A percentile compares a stretch with the other conserved stretches of the same genome.
Conservation (phyloP, 345 rosid species). For the Jatropha curcas region DNA sequence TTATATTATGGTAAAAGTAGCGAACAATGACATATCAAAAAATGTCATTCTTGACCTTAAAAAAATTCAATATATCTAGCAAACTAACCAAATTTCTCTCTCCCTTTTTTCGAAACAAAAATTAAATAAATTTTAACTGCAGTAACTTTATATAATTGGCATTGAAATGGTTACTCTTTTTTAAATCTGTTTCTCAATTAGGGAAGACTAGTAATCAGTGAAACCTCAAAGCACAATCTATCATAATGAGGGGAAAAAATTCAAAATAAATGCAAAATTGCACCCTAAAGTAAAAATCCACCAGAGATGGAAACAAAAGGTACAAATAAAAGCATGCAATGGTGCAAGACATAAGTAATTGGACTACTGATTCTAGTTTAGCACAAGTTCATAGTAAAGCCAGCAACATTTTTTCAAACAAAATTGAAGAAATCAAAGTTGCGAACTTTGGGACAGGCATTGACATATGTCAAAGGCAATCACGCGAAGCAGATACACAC, state of each 20-base stretch:
- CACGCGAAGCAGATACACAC: not conserved
- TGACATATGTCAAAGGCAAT: not conserved
- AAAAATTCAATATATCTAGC: not conserved
- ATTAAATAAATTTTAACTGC: not conserved
- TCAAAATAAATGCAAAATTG: not conserved
- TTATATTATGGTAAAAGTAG: not conserved
- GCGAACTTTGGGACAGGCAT: not conserved
- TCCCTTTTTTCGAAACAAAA: too few relatives aligned
- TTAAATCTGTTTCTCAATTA: not conserved
- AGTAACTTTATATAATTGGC: not conserved
- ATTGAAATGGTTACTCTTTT: not conserved
- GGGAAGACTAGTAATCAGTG: not conserved
- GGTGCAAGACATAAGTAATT: not conserved
- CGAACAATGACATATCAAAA: not conserved
- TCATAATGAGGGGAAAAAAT: not conserved
- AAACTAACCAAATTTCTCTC: not conserved
- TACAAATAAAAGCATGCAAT: not conserved
- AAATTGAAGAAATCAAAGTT: not conserved
- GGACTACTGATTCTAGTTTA: not conserved
- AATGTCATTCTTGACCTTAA: not conserved
- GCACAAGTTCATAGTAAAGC: not conserved
- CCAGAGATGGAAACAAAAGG: not conserved
- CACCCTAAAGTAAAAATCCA: not conserved
- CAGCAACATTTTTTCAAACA: not conserved
- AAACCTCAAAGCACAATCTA: not conserved